phyloP scores from a whole-genome alignment of 1,284 basidiomycete species.

The Cryptococcus sp. region DNA sequence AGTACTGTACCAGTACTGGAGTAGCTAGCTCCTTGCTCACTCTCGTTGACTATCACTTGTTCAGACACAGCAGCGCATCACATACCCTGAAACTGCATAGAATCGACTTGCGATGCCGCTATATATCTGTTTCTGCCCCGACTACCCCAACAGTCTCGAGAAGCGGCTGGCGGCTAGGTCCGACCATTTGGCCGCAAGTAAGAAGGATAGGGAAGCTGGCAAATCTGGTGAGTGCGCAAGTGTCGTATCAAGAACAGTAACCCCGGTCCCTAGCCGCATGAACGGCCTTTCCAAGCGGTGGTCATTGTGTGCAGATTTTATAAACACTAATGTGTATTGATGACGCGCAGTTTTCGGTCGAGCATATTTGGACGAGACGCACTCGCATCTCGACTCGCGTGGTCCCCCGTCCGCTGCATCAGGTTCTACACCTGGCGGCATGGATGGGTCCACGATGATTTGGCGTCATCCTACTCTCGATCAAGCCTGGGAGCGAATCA shows the following conservation, averaged over 20 bases:
- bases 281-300: too few species aligned
- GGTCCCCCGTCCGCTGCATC: constrained; percentile 9
- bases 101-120: constrained; percentile 19
- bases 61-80: too few species aligned
- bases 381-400: constrained; percentile 2
- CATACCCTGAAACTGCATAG: too few species aligned
- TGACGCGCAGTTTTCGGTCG: constrained; percentile 30
- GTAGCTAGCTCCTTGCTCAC: too few species aligned
- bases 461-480: constrained; percentile 32
- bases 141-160: constrained; percentile 32
- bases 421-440: constrained; percentile 10
- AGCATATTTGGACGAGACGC: constrained; percentile 19
- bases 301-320: too few species aligned
- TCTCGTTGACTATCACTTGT: too few species aligned
- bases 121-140: constrained; percentile 45
- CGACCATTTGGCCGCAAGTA: constrained; percentile 26
- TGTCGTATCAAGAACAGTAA: too few species aligned
- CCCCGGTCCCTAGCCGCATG: too few species aligned
- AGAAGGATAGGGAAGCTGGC: background rate
- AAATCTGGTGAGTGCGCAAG: background rate
- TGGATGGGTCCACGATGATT: constrained; percentile 44
- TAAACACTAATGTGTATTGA: too few species aligned
- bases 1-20: too few species aligned
- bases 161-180: constrained; percentile 34
- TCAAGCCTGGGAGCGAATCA: constrained; percentile 42